Base-by-base conservation (phyloP, 2,329 filamentous ascomycete genomes). In the Neoscytalidium dimidiatum region DNA sequence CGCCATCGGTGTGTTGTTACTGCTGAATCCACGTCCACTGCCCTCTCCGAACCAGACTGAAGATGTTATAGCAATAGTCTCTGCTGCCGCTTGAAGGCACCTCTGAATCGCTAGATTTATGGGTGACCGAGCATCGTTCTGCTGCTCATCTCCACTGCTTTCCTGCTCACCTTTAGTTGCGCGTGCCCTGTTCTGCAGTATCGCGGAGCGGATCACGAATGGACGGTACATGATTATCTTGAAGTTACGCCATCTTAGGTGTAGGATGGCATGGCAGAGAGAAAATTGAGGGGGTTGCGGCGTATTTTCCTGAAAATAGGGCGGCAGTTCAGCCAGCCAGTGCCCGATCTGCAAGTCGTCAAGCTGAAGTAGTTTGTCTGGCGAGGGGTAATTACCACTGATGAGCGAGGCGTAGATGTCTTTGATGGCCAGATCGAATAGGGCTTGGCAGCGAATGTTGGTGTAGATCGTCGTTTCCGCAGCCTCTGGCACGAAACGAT, bases 191-290 rank as follows among this genome's bases (percentile, higher is more conserved):
- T 49, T 62, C 13, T 33, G 60, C 9, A 63, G 71, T 35, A 75
- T 71, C n/a, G 71, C 77, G 51, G 72, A 73, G 2, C 78, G 76
- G 28, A 83, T 79, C 19, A 83, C 76, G 51, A 82, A 82, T 0
- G 81, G 78, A 3, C 81, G 72, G 66, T 82, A 82, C 75, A 83
- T 82, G 58, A 83, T 79, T 67, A 83, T 81, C 21, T 79, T 74
- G 46, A 83, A 73, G 62, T 83, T 83, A 8, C 79, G 75, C 44
- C 74, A 75, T 8, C 81, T 75, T 79, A 80, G 82, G 46, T 74
- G 74, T 70, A 82, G 79, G n/a, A 82, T 77, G 3, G 76, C 75
- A 26, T 82, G 79, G 2, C 77, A 73, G 13, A 81, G 74, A 0
- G 74, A 71, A 61, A 79, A 83, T 48, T 76, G 74, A 1, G 71